Conservation (phyloP, 495 filamentous ascomycete genomes). For the Penicillium goetzii region DNA sequence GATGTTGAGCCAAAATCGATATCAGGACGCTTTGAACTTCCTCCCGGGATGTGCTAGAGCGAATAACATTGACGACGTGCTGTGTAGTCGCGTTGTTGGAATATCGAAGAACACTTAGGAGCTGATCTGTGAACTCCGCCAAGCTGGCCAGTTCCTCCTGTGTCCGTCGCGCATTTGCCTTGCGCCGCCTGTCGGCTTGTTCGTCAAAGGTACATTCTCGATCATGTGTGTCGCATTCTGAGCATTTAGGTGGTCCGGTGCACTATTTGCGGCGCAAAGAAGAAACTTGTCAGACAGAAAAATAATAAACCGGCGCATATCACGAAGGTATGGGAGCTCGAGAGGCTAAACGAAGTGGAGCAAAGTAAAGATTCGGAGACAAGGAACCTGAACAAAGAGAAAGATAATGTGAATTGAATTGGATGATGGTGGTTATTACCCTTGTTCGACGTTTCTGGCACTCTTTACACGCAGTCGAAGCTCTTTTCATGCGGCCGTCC, state of each 20-base stretch:
- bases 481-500: conserved; percentile 44
- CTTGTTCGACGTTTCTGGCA: conserved; percentile 49
- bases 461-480: conserved; percentile 47
- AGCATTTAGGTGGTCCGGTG: conserved; percentile 35
- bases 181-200: conserved; percentile 46
- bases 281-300: conserved; percentile 14
- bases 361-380: not conserved
- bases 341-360: conserved; percentile 4
- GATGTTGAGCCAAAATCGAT: conserved; percentile 7
- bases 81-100: conserved; percentile 27
- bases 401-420: conserved; percentile 7
- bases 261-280: conserved; percentile 29
- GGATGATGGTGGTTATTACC: conserved; percentile 31
- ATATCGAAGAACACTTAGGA: conserved; percentile 35
- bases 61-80: conserved; percentile 34
- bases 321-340: not conserved
- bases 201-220: conserved; percentile 47
- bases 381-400: conserved; percentile 1
- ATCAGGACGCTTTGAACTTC: conserved; percentile 21
- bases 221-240: conserved; percentile 42
- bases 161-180: conserved; percentile 37
- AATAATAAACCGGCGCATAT: not conserved
- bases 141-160: conserved; percentile 39
- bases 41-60: conserved; percentile 27
- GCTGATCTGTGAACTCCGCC: conserved; percentile 34